These are phyloP conservation scores for Ophiostoma ulmi DNA, from an alignment of 2,329 filamentous ascomycete genomes.

Conservation along the genomic window DNA sequence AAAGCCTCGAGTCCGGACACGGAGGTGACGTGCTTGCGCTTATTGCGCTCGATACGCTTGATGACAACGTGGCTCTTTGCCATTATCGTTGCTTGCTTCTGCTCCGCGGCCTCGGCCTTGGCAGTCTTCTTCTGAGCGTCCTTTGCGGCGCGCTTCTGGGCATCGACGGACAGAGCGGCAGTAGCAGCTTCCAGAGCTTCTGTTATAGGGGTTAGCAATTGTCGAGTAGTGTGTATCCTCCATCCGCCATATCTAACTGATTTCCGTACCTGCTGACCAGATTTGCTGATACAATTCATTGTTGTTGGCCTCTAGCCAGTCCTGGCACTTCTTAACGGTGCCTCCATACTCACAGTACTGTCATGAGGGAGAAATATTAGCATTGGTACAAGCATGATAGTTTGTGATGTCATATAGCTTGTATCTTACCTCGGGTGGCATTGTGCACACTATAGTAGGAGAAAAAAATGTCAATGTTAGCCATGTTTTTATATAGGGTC, in stretches of 20 bases:
- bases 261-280: constrained; percentile 70
- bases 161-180: constrained; percentile 78
- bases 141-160: constrained; percentile 90
- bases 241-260: too few species aligned
- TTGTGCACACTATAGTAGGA: constrained; percentile 51
- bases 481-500: background rate
- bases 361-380: background rate
- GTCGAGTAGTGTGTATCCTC: too few species aligned
- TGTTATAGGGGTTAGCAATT: constrained; percentile 33
- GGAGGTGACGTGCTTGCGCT: constrained; percentile 93
- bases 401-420: background rate
- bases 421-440: constrained; percentile 58
- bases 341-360: constrained; percentile 99
- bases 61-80: constrained; percentile 79
- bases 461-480: background rate
- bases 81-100: constrained; percentile 75
- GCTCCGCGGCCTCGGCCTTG: constrained; percentile 83
- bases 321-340: constrained; percentile 92
- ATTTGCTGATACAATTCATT: constrained; percentile 68
- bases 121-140: constrained; percentile 96
- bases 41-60: constrained; percentile 96
- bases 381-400: background rate
- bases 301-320: constrained; percentile 80
- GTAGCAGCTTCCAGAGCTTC: constrained; percentile 81
- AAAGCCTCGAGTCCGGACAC: constrained; percentile 88